A percentile compares a stretch with the other conserved stretches of the same genome.
phyloP scores from a whole-genome alignment of 805 yeast species.

The Yarrowia porcina region DNA sequence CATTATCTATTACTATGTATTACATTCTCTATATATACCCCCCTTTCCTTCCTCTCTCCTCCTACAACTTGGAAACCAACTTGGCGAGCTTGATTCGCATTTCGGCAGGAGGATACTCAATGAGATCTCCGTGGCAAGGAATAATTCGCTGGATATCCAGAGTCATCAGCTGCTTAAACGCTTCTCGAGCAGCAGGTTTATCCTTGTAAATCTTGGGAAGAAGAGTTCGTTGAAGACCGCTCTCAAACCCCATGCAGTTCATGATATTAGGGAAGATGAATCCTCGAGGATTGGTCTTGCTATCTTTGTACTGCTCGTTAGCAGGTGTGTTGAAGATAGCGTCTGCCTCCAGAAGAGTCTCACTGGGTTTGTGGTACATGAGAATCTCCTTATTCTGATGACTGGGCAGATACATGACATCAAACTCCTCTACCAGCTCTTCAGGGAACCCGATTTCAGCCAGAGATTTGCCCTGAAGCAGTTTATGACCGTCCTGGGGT shows the following conservation, averaged over 20 bases:
- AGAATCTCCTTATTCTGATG: constrained; percentile 59
- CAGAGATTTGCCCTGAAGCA: background rate
- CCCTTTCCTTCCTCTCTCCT: no score
- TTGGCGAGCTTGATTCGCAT: background rate
- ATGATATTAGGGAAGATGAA: background rate
- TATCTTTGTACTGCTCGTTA: background rate
- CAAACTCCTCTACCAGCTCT: constrained; percentile 45
- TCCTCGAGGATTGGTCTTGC: background rate
- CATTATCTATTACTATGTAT: no score
- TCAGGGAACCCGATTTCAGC: constrained; percentile 33
- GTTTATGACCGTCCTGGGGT: constrained; percentile 1
- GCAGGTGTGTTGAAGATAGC: background rate
- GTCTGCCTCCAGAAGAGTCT: constrained; percentile 51
- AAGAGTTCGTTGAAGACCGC: background rate
- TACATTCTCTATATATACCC: background rate
- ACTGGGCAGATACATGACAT: constrained; percentile 55
- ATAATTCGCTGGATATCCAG: constrained; percentile 2
- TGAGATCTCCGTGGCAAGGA: background rate
- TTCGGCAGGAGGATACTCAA: background rate
- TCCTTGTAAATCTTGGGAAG: background rate
- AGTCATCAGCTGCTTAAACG: background rate
- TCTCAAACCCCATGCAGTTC: background rate
- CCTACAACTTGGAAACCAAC: background rate
- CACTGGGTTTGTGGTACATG: constrained; percentile 46
- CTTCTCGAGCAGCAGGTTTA: background rate